Base-by-base conservation (phyloP, 305 asterid genomes). In the Petunia hybrid region DNA sequence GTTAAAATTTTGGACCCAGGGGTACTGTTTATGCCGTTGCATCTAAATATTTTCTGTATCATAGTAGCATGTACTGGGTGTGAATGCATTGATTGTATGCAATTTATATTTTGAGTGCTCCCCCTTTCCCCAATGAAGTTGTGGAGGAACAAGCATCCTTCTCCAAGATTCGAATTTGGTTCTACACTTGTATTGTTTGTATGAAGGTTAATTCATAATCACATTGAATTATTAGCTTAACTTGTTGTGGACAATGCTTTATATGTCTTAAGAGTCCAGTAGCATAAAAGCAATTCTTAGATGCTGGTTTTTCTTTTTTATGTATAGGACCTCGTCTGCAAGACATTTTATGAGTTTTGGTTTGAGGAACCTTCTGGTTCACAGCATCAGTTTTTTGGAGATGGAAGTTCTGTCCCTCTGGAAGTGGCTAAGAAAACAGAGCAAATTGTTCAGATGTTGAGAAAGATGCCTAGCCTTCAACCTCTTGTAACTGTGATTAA, bases 341-440 rank as follows among this genome's bases (percentile, higher is more conserved):
- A 91, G 95, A 93, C 99, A 73, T 95, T 97, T 90, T 94, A 91
- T 84, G 99, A 97, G 90, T 97, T 97, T 85, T 97, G 99, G 99
- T 97, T 97, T 88, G 99, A 97, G 90, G 99, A 94, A 86, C 91
- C 94, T 83, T 90, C 93, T 87, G 88, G 90, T 84, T 68, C 81
- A 51, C 97, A 90, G 77, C 84, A 83, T 84, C 93, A 86, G 78
- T 82, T 80, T 78, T 97, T 86, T 81, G 92, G 86, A 78, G 99
- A 94, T 89, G 98, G 97, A 56, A 97, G 99, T 89, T 92, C 92
- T 87, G 97, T 97, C 84, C 95, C 99, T 22, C 83, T 93, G 84
- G 99, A 97, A 88, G 91, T 97, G 78, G 89, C 96, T 82, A 93
- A 89, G 89, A 97, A 97, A 94, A 91, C 99, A 40, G 97, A 95